These are phyloP conservation scores for Hypocreales sp. DNA, from an alignment of 2,329 filamentous ascomycete genomes.

Conservation along the genomic window DNA sequence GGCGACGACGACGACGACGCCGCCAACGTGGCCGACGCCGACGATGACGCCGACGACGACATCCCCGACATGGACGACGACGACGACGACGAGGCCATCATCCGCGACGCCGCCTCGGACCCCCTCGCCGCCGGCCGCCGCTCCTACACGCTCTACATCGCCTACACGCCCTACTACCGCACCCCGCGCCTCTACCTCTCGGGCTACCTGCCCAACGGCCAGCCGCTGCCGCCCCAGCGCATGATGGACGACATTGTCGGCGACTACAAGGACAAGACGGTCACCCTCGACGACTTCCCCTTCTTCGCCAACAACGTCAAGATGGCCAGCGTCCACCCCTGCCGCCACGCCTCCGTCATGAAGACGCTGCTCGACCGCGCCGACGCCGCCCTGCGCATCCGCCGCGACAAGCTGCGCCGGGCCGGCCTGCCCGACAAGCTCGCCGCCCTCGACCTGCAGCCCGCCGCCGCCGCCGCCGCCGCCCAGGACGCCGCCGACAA, in stretches of 20 bases:
- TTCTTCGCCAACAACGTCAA: constrained; percentile 86
- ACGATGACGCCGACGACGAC: constrained; percentile 64
- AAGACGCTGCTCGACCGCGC: constrained; percentile 92
- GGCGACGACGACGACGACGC: constrained; percentile 67
- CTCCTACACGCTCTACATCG: constrained; percentile 97
- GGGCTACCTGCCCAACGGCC: constrained; percentile 66
- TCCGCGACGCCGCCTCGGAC: constrained; percentile 49
- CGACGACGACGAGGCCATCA: constrained; percentile 93
- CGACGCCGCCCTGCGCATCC: constrained; percentile 79
- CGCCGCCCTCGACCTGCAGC: constrained; percentile 41
- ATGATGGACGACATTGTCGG: constrained; percentile 98
- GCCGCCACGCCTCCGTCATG: constrained; percentile 96
- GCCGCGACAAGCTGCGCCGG: constrained; percentile 63
- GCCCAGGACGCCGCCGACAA: constrained; percentile 35
- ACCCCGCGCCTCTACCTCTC: constrained; percentile 92
- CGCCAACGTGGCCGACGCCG: constrained; percentile 68
- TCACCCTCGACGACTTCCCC: constrained; percentile 93
- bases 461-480: constrained; percentile 21
- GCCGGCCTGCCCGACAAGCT: constrained; percentile 44
- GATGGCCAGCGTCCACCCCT: constrained; percentile 94
- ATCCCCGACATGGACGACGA: constrained; percentile 99
- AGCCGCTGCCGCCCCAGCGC: constrained; percentile 63
- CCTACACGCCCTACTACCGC: constrained; percentile 92
- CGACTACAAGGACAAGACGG: constrained; percentile 96
- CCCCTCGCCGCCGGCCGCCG: constrained; percentile 53